These are phyloP conservation scores for Dactylonectria estremocensis DNA, from an alignment of 2,329 filamentous ascomycete species.

Conservation along the genomic window DNA sequence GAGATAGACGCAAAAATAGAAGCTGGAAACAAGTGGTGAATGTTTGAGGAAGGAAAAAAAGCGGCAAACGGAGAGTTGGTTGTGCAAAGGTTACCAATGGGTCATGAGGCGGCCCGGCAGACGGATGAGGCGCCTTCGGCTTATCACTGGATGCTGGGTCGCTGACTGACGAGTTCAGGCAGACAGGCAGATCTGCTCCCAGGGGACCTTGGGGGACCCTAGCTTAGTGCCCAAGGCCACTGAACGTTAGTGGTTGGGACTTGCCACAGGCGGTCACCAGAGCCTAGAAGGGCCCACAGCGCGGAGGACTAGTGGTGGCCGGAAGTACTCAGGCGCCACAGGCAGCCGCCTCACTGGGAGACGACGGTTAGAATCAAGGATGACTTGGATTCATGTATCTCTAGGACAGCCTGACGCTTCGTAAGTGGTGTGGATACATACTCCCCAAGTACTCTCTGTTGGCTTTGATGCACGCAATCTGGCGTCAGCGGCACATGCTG, in stretches of 20 bases:
- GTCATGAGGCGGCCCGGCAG: slow-evolving; percentile 49
- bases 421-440: neutral
- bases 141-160: slow-evolving; percentile 46
- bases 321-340: slow-evolving; percentile 37
- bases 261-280: slow-evolving; percentile 42
- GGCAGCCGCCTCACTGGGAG: slow-evolving; percentile 31
- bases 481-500: slow-evolving; percentile 11
- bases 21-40: slow-evolving; percentile 11
- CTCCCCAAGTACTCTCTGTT: slow-evolving; percentile 1
- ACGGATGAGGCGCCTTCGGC: slow-evolving; percentile 42
- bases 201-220: slow-evolving; percentile 35
- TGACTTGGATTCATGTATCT: slow-evolving; percentile 17
- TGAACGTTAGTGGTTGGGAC: slow-evolving; percentile 32
- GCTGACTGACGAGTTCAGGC: slow-evolving; percentile 47
- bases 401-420: neutral
- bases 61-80: slow-evolving; percentile 32
- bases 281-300: slow-evolving; percentile 6
- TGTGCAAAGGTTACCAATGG: slow-evolving; percentile 35
- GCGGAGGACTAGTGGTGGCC: slow-evolving; percentile 12
- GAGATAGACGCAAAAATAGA: slow-evolving; percentile 20
- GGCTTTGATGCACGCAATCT: slow-evolving; percentile 30
- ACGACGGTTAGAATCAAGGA: neutral
- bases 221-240: slow-evolving; percentile 31
- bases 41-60: slow-evolving; percentile 37
- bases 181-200: slow-evolving; percentile 34